Evolutionary conservation across 75 land plant genomes (phyloP).

Genomic region (Pinus tabuliformis): DNA sequence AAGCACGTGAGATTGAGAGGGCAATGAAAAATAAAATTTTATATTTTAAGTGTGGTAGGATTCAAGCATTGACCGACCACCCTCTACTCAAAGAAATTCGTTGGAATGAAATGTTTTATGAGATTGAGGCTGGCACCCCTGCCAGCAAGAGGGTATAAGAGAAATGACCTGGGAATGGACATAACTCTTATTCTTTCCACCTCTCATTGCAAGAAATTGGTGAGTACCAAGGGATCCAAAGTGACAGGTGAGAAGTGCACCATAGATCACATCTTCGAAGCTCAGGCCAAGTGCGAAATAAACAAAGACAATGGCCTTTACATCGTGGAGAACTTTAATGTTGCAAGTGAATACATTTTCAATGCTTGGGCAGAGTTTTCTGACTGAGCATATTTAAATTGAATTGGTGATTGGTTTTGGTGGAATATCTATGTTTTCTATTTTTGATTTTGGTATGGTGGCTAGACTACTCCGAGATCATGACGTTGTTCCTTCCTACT

Average conservation of each 20-base stretch:
- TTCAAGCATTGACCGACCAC: too few relatives aligned
- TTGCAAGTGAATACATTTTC: constrained; percentile 42
- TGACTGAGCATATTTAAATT: too few relatives aligned
- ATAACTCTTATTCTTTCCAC: too few relatives aligned
- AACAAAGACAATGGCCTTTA: constrained; percentile 78
- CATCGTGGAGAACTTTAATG: constrained; percentile 94
- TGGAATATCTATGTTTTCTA: neutral
- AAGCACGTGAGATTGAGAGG: too few relatives aligned
- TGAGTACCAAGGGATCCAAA: constrained; percentile 12
- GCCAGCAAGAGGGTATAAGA: too few relatives aligned
- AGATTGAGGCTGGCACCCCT: too few relatives aligned
- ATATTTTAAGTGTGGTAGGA: too few relatives aligned
- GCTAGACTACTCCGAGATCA: neutral
- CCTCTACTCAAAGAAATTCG: too few relatives aligned
- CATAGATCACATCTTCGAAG: constrained; percentile 79
- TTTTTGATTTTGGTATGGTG: neutral
- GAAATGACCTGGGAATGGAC: too few relatives aligned
- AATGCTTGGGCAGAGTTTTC: neutral
- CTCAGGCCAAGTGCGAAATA: constrained; percentile 77
- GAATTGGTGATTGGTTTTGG: neutral
- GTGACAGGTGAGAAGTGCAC: constrained; percentile 44
- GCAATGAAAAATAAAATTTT: too few relatives aligned
- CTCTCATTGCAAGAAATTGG: constrained; percentile 26
- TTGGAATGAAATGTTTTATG: too few relatives aligned
- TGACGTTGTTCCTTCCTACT: too few relatives aligned